Percentiles rank a stretch among this genome's conserved stretches.
phyloP scores from a whole-genome alignment of 2,329 filamentous ascomycete species.

The Fonsecaea nubica region DNA sequence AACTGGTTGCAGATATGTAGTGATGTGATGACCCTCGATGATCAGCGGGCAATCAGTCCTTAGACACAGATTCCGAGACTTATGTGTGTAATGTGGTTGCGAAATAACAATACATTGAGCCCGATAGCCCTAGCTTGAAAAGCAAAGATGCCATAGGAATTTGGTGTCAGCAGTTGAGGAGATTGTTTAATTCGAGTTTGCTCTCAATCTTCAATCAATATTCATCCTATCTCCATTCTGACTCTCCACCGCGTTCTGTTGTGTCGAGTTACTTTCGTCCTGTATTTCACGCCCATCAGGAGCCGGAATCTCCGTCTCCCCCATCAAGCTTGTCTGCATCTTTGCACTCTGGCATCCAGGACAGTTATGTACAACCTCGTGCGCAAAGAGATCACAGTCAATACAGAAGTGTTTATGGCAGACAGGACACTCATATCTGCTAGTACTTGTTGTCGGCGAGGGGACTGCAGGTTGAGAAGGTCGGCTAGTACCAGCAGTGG shows the following conservation, averaged over 20 bases:
- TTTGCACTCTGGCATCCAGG: constrained; percentile 74
- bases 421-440: constrained; percentile 82
- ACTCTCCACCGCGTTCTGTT: constrained; percentile 5
- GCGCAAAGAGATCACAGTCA: constrained; percentile 94
- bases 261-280: constrained; percentile 5
- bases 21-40: background rate
- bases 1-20: too few relatives aligned
- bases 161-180: background rate
- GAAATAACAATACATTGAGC: background rate
- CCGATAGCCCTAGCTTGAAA: background rate
- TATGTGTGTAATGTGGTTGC: background rate
- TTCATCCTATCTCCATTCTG: constrained; percentile 20
- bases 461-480: constrained; percentile 2
- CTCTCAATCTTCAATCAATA: constrained; percentile 1
- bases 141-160: background rate
- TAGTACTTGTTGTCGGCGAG: constrained; percentile 37
- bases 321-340: constrained; percentile 38
- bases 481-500: background rate
- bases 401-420: constrained; percentile 95
- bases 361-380: constrained; percentile 94
- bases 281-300: background rate
- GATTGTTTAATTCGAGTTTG: background rate
- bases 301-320: constrained; percentile 34
- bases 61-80: background rate
- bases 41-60: too few relatives aligned